Evolutionary conservation across 192 early-diverging fungal species (phyloP).

Genomic region (Coemansia guatemalensis): DNA sequence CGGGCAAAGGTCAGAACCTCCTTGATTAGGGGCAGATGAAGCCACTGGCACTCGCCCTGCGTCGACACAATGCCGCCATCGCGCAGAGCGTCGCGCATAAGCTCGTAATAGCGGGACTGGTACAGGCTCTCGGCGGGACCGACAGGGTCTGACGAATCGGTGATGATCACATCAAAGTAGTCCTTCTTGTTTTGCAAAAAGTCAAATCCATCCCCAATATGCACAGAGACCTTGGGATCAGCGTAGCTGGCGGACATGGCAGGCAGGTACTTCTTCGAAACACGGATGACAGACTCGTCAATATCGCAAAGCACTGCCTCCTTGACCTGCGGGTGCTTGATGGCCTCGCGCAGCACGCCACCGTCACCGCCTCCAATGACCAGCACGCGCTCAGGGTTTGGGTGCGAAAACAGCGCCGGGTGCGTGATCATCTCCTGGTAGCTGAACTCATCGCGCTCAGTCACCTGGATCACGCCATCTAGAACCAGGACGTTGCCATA

Average conservation of each 20-base stretch:
- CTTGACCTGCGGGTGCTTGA: conserved; percentile 95
- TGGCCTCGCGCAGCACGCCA: conserved; percentile 96
- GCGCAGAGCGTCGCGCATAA: conserved; percentile 89
- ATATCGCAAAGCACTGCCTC: conserved; percentile 94
- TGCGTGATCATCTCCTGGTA: conserved; percentile 99
- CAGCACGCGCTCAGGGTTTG: conserved; percentile 92
- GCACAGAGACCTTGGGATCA: conserved; percentile 92
- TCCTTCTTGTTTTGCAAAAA: conserved; percentile 87
- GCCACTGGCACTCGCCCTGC: conserved; percentile 99
- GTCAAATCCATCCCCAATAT: conserved; percentile 95
- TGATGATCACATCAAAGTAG: conserved; percentile 97
- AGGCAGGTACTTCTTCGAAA: conserved; percentile 93
- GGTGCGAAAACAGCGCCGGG: conserved; percentile 89
- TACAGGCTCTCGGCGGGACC: conserved; percentile 96
- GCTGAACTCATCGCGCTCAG: conserved; percentile 98
- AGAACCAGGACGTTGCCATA: conserved; percentile 97
- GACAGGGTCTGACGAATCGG: conserved; percentile 97
- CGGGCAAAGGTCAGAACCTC: conserved; percentile 78
- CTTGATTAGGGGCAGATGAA: conserved; percentile 91
- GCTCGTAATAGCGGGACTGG: conserved; percentile 87
- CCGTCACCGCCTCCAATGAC: conserved; percentile 99
- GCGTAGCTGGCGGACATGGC: conserved; percentile 90
- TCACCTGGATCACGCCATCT: conserved; percentile 97
- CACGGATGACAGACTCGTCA: conserved; percentile 91
- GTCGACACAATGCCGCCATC: conserved; percentile 91